Evolutionary conservation across 257 asterid species (phyloP).

Genomic region (Solanum chilense): DNA sequence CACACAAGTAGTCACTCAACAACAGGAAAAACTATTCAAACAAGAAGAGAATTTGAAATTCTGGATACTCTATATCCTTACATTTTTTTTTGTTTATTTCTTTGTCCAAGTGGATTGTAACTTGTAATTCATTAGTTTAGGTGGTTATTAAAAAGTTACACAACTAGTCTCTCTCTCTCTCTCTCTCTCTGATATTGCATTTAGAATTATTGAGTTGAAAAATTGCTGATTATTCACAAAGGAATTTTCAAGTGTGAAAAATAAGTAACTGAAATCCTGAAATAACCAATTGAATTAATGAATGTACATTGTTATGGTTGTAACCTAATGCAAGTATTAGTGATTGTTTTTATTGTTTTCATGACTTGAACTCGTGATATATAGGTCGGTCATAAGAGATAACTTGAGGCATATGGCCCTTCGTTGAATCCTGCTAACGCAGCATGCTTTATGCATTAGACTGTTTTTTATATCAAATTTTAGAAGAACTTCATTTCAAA

Average conservation of each 20-base stretch:
- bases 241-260: not conserved
- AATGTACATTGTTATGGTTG: constrained; percentile 61
- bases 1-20: not conserved
- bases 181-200: not conserved
- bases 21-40: not conserved
- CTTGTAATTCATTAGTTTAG: not conserved
- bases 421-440: not conserved
- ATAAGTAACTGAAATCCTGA: not conserved
- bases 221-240: not conserved
- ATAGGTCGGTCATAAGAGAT: not conserved
- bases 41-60: not conserved
- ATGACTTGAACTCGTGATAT: not conserved
- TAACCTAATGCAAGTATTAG: not conserved
- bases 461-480: too few relatives aligned
- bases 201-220: not conserved
- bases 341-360: not conserved
- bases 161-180: not conserved
- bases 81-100: not conserved
- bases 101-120: not conserved
- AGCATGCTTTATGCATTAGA: not conserved
- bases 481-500: too few relatives aligned
- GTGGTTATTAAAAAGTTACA: not conserved
- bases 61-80: not conserved
- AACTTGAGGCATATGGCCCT: not conserved
- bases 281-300: not conserved